phyloP scores from a whole-genome alignment of 2,329 filamentous ascomycete species.

The Cladosporium sp. region DNA sequence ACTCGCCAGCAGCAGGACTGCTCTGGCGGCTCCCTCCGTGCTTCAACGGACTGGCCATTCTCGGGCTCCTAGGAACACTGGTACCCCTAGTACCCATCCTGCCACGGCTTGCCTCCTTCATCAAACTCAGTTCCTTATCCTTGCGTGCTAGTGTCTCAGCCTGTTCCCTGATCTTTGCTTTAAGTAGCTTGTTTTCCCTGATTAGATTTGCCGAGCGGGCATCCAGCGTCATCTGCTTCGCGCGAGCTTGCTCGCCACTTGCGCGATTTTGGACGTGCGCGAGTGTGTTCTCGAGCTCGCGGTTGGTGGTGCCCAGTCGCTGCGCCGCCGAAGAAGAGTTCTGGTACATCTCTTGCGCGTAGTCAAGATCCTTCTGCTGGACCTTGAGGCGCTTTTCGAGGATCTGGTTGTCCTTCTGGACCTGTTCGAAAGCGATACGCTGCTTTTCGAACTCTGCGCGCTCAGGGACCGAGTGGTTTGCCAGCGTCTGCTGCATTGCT shows the following conservation, averaged over 20 bases:
- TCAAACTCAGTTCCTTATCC: constrained; percentile 32
- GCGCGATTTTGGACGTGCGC: constrained; percentile 23
- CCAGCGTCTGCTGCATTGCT: constrained; percentile 24
- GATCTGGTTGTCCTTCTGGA: constrained; percentile 23
- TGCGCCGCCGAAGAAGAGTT: constrained; percentile 49
- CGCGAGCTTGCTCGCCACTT: constrained; percentile 23
- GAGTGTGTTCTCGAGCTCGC: constrained; percentile 39
- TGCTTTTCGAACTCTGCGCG: constrained; percentile 29
- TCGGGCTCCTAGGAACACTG: constrained; percentile 34
- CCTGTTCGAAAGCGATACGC: constrained; percentile 19
- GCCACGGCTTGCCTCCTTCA: constrained; percentile 31
- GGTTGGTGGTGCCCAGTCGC: constrained; percentile 46
- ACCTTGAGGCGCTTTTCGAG: constrained; percentile 29
- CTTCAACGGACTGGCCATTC: constrained; percentile 30
- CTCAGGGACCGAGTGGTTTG: constrained; percentile 29
- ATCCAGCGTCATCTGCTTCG: constrained; percentile 24
- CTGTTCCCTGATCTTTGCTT: constrained; percentile 23
- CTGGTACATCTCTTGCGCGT: constrained; percentile 57
- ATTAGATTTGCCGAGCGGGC: constrained; percentile 19
- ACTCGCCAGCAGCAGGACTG: constrained; percentile 28
- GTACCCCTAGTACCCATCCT: constrained; percentile 33
- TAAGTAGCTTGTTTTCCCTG: constrained; percentile 27
- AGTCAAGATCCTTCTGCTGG: constrained; percentile 51
- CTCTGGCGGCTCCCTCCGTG: constrained; percentile 24
- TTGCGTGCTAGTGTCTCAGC: constrained; percentile 27